Conservation (phyloP, 805 yeast species). For the Lipomyces lipofer region DNA sequence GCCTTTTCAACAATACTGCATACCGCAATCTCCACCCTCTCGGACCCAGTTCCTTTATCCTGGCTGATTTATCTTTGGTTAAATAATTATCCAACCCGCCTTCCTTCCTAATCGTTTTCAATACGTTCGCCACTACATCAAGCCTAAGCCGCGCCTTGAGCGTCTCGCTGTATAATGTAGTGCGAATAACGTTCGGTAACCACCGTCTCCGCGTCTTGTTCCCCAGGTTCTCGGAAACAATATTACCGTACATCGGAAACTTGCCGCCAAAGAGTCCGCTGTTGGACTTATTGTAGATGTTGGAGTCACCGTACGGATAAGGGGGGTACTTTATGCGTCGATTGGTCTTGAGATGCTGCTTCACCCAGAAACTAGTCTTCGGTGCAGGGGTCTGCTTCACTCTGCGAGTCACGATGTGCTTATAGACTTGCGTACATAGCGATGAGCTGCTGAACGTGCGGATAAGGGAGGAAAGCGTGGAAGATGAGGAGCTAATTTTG, state of each 20-base stretch:
- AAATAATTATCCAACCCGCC: constrained; percentile 93
- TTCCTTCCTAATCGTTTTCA: constrained; percentile 84
- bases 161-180: constrained; percentile 82
- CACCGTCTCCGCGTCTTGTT: constrained; percentile 74
- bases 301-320: constrained; percentile 78
- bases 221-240: constrained; percentile 66
- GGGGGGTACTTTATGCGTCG: constrained; percentile 50
- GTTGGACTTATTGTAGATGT: constrained; percentile 78
- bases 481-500: too few relatives aligned
- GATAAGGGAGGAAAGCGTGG: not conserved
- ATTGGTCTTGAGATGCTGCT: constrained; percentile 22
- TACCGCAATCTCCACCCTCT: constrained; percentile 89
- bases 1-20: constrained; percentile 51
- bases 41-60: constrained; percentile 90
- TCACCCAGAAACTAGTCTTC: constrained; percentile 24
- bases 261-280: constrained; percentile 90
- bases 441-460: constrained; percentile 4
- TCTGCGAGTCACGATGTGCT: constrained; percentile 21
- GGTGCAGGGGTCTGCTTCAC: constrained; percentile 22
- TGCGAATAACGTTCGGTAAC: constrained; percentile 75
- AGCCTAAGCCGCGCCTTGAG: constrained; percentile 58
- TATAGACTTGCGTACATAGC: not conserved
- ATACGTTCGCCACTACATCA: constrained; percentile 73
- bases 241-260: constrained; percentile 72
- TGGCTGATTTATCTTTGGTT: constrained; percentile 80